Evolutionary conservation across 208 protist species (phyloP).

Genomic region (Acanthamoeba triangularis): DNA sequence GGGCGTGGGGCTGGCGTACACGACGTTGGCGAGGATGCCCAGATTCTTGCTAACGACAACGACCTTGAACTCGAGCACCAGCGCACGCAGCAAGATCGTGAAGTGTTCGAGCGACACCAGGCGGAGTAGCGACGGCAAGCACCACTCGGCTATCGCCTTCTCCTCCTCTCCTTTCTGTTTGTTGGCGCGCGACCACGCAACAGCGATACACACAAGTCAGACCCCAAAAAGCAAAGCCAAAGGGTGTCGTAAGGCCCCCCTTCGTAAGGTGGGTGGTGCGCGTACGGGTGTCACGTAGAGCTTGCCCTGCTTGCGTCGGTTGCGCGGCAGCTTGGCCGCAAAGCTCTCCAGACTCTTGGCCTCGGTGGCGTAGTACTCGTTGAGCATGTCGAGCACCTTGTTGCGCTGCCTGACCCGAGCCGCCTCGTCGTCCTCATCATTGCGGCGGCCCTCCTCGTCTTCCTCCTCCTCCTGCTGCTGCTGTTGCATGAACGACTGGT

Average conservation of each 20-base stretch:
- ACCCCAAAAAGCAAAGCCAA: too few relatives aligned
- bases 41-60: conserved; percentile 58
- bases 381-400: conserved; percentile 16
- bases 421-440: conserved; percentile 8
- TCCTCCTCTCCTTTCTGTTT: conserved; percentile 55
- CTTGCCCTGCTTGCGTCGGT: not conserved
- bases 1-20: not conserved
- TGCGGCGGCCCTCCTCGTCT: not conserved
- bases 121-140: conserved; percentile 19
- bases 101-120: conserved; percentile 50
- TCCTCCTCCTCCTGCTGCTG: not conserved
- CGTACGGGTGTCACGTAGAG: not conserved
- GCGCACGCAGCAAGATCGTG: conserved; percentile 7
- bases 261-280: not conserved
- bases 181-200: not conserved
- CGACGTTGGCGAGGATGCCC: conserved; percentile 55
- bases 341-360: conserved; percentile 10
- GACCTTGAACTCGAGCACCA: conserved; percentile 66
- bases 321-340: conserved; percentile 9
- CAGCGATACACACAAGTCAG: not conserved
- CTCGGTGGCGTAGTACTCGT: conserved; percentile 44
- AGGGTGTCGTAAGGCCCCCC: too few relatives aligned
- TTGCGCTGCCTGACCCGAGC: conserved; percentile 14
- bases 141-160: conserved; percentile 73
- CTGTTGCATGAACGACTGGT: not conserved